Conservation (phyloP, 2,329 filamentous ascomycete genomes). For the Xylariaceae sp. region DNA sequence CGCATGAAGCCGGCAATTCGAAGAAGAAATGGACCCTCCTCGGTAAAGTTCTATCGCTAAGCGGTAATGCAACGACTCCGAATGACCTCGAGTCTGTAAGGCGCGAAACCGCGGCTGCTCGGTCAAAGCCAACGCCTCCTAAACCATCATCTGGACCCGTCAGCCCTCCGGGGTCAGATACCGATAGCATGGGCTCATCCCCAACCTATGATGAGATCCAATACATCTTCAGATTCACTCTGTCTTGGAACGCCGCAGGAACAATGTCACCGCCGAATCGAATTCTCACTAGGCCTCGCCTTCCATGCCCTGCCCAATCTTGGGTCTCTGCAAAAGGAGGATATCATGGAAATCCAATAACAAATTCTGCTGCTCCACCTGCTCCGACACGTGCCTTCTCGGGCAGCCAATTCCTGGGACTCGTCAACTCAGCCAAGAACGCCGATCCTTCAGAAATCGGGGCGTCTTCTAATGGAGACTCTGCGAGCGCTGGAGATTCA, state of each 20-base stretch:
- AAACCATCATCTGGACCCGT: too few relatives aligned
- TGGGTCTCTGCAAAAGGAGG: slow-evolving; percentile 39
- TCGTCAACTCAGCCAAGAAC: slow-evolving; percentile 45
- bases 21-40: slow-evolving; percentile 59
- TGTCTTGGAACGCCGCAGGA: slow-evolving; percentile 54
- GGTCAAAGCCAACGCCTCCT: slow-evolving; percentile 29
- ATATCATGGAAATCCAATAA: slow-evolving; percentile 31
- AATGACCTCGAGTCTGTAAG: slow-evolving; percentile 44
- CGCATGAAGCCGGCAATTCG: slow-evolving; percentile 20
- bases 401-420: slow-evolving; percentile 35
- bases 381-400: slow-evolving; percentile 40
- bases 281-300: slow-evolving; percentile 58
- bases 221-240: slow-evolving; percentile 67
- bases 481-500: slow-evolving; percentile 11
- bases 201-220: slow-evolving; percentile 47
- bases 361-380: slow-evolving; percentile 30
- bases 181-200: slow-evolving; percentile 47
- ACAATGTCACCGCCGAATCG: slow-evolving; percentile 49
- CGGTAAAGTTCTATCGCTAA: slow-evolving; percentile 52
- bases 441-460: slow-evolving; percentile 31
- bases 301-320: slow-evolving; percentile 63
- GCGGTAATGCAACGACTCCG: slow-evolving; percentile 26
- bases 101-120: slow-evolving; percentile 41
- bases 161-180: slow-evolving; percentile 36
- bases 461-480: slow-evolving; percentile 14